Percentiles rank a stretch among this genome's conserved stretches.
Evolutionary conservation across 768 basidiomycete species (phyloP).

Genomic region (Clitopilus hobsonii): DNA sequence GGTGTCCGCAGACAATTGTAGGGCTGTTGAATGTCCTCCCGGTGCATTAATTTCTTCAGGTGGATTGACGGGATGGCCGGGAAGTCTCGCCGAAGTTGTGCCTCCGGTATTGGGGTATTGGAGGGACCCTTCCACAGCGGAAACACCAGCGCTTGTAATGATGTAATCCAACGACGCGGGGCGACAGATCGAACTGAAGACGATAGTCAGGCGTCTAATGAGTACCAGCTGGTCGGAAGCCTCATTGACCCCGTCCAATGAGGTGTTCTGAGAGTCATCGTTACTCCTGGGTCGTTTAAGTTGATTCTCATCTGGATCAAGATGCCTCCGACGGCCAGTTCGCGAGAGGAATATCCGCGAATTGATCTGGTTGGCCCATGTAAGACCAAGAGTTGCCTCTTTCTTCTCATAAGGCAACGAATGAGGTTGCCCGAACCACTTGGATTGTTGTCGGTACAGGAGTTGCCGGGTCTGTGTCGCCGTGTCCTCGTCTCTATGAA

Average conservation of each 20-base stretch:
- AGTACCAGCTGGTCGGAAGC: conserved; percentile 40
- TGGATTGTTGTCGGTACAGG: conserved; percentile 67
- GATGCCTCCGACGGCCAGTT: conserved; percentile 61
- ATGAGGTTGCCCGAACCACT: conserved; percentile 70
- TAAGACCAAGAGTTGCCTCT: conserved; percentile 82
- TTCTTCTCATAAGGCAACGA: conserved; percentile 57
- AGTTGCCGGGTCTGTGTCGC: conserved; percentile 31
- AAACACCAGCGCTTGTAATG: conserved; percentile 58
- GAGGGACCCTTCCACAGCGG: neutral
- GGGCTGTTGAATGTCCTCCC: neutral
- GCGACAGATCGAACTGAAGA: conserved; percentile 65
- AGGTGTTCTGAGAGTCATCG: neutral
- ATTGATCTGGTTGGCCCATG: conserved; percentile 94
- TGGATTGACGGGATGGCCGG: too few relatives aligned
- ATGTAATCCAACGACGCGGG: conserved; percentile 72
- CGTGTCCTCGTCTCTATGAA: conserved; percentile 29
- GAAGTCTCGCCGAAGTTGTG: neutral
- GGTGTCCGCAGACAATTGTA: neutral
- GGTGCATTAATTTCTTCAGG: too few relatives aligned
- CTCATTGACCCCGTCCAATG: neutral
- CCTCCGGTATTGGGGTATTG: neutral
- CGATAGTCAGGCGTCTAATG: conserved; percentile 67
- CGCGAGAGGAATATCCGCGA: conserved; percentile 77
- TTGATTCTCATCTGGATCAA: conserved; percentile 29
- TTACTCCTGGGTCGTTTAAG: conserved; percentile 4